Evolutionary conservation across 2,329 filamentous ascomycete genomes (phyloP).

Genomic region (Aspergillus ochraceus): DNA sequence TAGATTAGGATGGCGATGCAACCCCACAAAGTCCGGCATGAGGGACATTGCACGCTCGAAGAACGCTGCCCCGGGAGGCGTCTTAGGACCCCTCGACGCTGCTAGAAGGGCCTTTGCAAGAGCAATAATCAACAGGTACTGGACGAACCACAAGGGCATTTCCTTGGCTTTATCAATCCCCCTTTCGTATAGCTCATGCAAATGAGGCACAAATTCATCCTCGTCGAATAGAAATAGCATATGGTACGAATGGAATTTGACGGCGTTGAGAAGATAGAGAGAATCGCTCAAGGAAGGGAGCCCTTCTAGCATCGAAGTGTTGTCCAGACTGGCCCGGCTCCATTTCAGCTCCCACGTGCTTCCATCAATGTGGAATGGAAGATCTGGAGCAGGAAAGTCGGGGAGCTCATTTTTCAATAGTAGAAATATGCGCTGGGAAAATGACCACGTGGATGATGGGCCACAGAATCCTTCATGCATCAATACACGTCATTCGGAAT

Average conservation of each 20-base stretch:
- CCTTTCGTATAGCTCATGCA: slow-evolving; percentile 8
- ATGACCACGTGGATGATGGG: slow-evolving; percentile 12
- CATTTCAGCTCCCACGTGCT: slow-evolving; percentile 10
- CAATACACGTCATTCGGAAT: background rate
- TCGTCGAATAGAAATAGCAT: slow-evolving; percentile 11
- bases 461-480: slow-evolving; percentile 7
- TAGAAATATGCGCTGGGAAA: slow-evolving; percentile 12
- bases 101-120: background rate
- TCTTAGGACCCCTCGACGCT: background rate
- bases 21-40: slow-evolving; percentile 2
- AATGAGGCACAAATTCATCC: slow-evolving; percentile 10
- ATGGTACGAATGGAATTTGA: slow-evolving; percentile 9
- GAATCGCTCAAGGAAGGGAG: slow-evolving; percentile 9
- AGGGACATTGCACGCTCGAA: slow-evolving; percentile 6
- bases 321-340: background rate
- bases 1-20: background rate
- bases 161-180: slow-evolving; percentile 7
- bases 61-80: background rate
- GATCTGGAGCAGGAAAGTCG: slow-evolving; percentile 6
- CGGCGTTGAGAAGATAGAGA: slow-evolving; percentile 4
- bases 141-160: slow-evolving; percentile 1
- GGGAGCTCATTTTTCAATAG: slow-evolving; percentile 6
- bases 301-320: slow-evolving; percentile 1
- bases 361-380: slow-evolving; percentile 11
- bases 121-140: slow-evolving; percentile 2